Evolutionary conservation across 192 early-diverging fungal genomes (phyloP).

Genomic region (Chytriomyces sp.): DNA sequence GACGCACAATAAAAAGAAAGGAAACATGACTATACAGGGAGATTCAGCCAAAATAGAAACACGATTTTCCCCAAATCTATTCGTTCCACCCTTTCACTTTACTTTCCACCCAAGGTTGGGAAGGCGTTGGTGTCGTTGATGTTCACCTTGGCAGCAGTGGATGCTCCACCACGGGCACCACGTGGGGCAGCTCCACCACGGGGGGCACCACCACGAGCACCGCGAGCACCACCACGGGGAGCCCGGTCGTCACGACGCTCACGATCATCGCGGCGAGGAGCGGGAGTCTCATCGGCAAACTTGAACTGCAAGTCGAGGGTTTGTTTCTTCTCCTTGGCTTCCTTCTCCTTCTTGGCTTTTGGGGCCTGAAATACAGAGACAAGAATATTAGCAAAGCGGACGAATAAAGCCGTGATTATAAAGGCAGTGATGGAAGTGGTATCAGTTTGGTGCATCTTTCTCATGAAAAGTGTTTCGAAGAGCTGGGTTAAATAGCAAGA

Average conservation of each 20-base stretch:
- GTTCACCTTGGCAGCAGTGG: slow-evolving; percentile 36
- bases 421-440: slow-evolving; percentile 7
- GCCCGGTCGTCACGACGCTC: slow-evolving; percentile 51
- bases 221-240: slow-evolving; percentile 57
- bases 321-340: slow-evolving; percentile 63
- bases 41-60: no score
- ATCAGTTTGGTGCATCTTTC: slow-evolving; percentile 28
- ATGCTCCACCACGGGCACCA: slow-evolving; percentile 22
- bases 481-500: slow-evolving; percentile 33
- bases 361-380: slow-evolving; percentile 21
- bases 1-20: no score
- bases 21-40: no score
- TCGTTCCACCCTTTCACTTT: slow-evolving; percentile 4
- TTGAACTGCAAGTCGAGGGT: slow-evolving; percentile 79
- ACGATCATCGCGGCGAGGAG: slow-evolving; percentile 22
- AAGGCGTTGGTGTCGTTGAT: slow-evolving; percentile 49
- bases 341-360: slow-evolving; percentile 67
- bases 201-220: slow-evolving; percentile 58
- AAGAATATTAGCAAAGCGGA: slow-evolving; percentile 39
- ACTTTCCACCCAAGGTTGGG: slow-evolving; percentile 50
- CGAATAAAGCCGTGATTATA: slow-evolving; percentile 13
- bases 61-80: no score
- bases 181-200: slow-evolving; percentile 56
- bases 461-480: slow-evolving; percentile 18
- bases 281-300: slow-evolving; percentile 68